These are phyloP conservation scores for Strigomonas culicis DNA, from an alignment of 208 protist species.

Conservation along the genomic window DNA sequence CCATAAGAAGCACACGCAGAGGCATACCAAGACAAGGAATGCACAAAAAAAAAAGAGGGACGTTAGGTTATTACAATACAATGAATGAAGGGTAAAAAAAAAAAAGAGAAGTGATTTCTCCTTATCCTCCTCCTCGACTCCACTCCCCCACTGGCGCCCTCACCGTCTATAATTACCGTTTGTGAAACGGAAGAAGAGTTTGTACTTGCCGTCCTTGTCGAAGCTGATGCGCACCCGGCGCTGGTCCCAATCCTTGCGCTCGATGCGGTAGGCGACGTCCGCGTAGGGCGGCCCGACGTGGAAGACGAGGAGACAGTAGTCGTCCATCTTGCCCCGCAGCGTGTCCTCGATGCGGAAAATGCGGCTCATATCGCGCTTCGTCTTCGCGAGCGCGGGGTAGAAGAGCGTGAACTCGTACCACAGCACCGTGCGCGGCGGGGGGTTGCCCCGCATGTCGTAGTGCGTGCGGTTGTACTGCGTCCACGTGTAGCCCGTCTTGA, in stretches of 20 bases:
- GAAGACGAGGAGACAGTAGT: slow-evolving; percentile 94
- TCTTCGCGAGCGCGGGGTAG: slow-evolving; percentile 97
- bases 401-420: slow-evolving; percentile 99
- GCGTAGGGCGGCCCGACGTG: slow-evolving; percentile 97
- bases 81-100: neutral
- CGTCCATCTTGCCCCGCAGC: slow-evolving; percentile 59
- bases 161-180: slow-evolving; percentile 85
- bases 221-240: slow-evolving; percentile 95
- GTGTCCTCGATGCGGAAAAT: slow-evolving; percentile 92
- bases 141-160: too few relatives aligned
- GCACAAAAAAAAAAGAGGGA: neutral
- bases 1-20: too few relatives aligned
- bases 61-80: neutral
- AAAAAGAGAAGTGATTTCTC: slow-evolving; percentile 5
- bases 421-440: slow-evolving; percentile 97
- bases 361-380: slow-evolving; percentile 85
- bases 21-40: neutral
- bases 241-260: slow-evolving; percentile 96
- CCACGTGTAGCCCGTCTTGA: slow-evolving; percentile 98
- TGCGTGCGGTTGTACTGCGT: slow-evolving; percentile 99
- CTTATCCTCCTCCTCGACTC: slow-evolving; percentile 9
- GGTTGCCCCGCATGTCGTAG: slow-evolving; percentile 97
- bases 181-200: slow-evolving; percentile 84
- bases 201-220: slow-evolving; percentile 79
- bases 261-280: slow-evolving; percentile 98